phyloP scores from a whole-genome alignment of 257 asterid species.

The Solanum chiquidenum region DNA sequence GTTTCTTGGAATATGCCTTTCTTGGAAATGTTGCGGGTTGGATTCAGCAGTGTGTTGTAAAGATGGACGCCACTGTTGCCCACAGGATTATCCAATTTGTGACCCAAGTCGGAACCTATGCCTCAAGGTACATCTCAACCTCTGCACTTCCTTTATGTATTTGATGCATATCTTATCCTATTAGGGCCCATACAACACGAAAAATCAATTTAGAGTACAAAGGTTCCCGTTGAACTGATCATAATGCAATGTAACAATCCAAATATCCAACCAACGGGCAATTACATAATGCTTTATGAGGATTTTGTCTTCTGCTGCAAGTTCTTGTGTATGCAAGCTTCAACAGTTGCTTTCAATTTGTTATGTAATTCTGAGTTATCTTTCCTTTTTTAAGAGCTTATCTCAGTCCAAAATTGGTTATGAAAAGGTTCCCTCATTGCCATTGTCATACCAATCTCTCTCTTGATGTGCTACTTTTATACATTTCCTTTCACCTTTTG shows the following conservation, averaged over 20 bases:
- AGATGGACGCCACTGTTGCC: slow-evolving; percentile 65
- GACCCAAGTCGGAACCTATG: slow-evolving; percentile 44
- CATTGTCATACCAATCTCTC: not conserved
- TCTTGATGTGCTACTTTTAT: not conserved
- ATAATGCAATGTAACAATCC: not conserved
- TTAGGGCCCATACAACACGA: not conserved
- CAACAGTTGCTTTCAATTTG: not conserved
- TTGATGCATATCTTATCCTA: not conserved
- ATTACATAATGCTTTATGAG: not conserved
- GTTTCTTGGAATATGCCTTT: slow-evolving; percentile 63
- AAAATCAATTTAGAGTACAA: not conserved
- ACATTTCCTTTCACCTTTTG: not conserved
- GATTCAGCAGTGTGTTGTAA: slow-evolving; percentile 73
- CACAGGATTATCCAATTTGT: slow-evolving; percentile 68
- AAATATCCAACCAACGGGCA: not conserved
- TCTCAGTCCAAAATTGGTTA: not conserved
- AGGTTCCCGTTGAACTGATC: not conserved
- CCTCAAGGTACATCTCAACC: slow-evolving; percentile 44
- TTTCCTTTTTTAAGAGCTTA: not conserved
- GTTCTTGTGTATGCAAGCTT: not conserved
- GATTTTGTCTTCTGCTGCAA: not conserved
- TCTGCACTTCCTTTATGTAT: not conserved
- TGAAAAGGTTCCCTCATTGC: not conserved
- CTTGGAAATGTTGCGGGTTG: slow-evolving; percentile 72
- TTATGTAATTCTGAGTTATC: not conserved